These are phyloP conservation scores for Fraxinus sp. DNA, from an alignment of 305 asterid genomes.

Conservation along the genomic window DNA sequence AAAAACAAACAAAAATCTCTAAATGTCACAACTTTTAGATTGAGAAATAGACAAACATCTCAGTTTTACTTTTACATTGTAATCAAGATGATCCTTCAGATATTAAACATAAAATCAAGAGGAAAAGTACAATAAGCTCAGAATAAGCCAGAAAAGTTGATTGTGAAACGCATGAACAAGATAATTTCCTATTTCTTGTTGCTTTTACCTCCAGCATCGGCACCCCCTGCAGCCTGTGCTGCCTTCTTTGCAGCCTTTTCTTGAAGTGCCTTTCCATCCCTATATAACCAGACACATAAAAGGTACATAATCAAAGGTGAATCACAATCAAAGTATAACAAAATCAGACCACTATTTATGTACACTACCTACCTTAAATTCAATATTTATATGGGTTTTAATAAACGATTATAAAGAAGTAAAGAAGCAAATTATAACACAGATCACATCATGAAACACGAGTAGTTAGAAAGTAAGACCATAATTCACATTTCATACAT, in stretches of 20 bases:
- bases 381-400: neutral
- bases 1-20: neutral
- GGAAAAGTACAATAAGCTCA: neutral
- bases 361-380: neutral
- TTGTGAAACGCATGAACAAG: neutral
- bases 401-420: neutral
- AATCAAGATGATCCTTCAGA: constrained; percentile 1
- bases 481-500: neutral
- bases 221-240: constrained; percentile 53
- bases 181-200: constrained; percentile 54
- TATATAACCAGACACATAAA: constrained; percentile 20
- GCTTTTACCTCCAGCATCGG: constrained; percentile 67
- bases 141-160: neutral
- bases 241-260: constrained; percentile 86
- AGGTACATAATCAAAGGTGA: neutral
- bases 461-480: neutral
- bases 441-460: neutral
- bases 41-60: neutral
- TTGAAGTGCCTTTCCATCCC: constrained; percentile 92
- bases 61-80: neutral
- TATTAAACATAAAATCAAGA: neutral
- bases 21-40: neutral
- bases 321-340: neutral
- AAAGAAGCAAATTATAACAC: neutral
- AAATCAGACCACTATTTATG: neutral